Evolutionary conservation across 441 rosid species (phyloP).

Genomic region (Syzygium syzygioides): DNA sequence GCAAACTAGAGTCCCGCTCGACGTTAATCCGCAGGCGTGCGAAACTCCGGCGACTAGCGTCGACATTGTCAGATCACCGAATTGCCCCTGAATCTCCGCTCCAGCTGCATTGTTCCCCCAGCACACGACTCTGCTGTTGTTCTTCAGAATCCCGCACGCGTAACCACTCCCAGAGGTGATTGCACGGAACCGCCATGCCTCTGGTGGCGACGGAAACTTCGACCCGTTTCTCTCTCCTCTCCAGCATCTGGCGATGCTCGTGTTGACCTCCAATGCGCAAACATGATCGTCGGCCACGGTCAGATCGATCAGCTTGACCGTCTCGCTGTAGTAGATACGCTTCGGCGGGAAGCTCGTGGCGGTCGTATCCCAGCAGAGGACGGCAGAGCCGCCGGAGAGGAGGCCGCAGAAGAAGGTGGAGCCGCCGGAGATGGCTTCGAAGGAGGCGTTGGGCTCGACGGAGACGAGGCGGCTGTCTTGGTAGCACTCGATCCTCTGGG

Average conservation of each 20-base stretch:
- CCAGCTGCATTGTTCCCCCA: constrained; percentile 48
- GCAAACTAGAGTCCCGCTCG: constrained; percentile 46
- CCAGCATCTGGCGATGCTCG: constrained; percentile 55
- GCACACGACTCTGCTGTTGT: constrained; percentile 28
- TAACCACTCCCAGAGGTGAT: constrained; percentile 69
- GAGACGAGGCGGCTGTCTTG: constrained; percentile 18
- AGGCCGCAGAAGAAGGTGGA: constrained; percentile 57
- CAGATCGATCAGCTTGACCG: constrained; percentile 31
- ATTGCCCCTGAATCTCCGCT: constrained; percentile 20
- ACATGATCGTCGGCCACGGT: constrained; percentile 64
- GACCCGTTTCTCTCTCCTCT: constrained; percentile 22
- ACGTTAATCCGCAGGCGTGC: constrained; percentile 70
- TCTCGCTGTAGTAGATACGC: constrained; percentile 44
- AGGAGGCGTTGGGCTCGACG: constrained; percentile 50
- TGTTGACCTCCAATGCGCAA: constrained; percentile 41
- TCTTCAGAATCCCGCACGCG: constrained; percentile 54
- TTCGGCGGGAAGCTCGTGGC: constrained; percentile 16
- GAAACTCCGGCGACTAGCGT: constrained; percentile 52
- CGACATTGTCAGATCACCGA: constrained; percentile 38
- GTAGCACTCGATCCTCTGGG: constrained; percentile 52
- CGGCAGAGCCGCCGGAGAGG: constrained; percentile 64
- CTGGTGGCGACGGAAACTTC: constrained; percentile 18
- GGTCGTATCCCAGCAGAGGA: constrained; percentile 64
- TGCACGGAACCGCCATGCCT: constrained; percentile 15
- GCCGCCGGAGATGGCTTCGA: constrained; percentile 70